phyloP scores from a whole-genome alignment of 2,329 filamentous ascomycete species.

The Fusarium poae region DNA sequence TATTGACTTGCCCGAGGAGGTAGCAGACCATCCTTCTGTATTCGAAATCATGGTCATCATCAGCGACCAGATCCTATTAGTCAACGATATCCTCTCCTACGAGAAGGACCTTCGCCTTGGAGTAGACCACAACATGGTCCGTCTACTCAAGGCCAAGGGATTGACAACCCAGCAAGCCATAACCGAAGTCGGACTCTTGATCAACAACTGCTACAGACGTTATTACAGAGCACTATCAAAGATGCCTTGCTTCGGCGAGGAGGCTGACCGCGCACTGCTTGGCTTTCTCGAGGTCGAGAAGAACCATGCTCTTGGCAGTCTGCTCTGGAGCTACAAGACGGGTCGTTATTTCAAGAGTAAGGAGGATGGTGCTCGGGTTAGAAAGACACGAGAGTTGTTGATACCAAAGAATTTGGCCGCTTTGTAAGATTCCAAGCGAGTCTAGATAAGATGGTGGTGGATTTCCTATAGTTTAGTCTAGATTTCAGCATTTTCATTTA shows the following conservation, averaged over 20 bases:
- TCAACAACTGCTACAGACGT: neutral
- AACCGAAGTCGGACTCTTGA: neutral
- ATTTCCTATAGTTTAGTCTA: neutral
- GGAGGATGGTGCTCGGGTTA: neutral
- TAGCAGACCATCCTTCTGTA: neutral
- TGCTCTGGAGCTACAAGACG: neutral
- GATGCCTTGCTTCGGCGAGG: neutral
- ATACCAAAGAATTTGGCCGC: neutral
- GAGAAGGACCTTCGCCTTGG: neutral
- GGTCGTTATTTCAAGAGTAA: neutral
- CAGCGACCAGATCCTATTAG: neutral
- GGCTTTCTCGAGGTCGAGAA: neutral
- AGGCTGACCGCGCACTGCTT: neutral
- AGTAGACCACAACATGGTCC: neutral
- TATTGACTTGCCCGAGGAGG: neutral
- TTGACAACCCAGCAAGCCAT: neutral
- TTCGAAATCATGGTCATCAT: neutral
- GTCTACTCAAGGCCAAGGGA: neutral
- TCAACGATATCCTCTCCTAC: neutral
- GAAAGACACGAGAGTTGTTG: neutral
- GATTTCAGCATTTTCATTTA: too few relatives aligned
- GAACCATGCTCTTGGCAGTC: neutral
- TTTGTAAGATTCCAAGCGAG: neutral
- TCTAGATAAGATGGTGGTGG: neutral
- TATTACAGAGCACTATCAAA: neutral